These are phyloP conservation scores for Lecanicillium sp. DNA, from an alignment of 2,329 filamentous ascomycete species.

Conservation along the genomic window DNA sequence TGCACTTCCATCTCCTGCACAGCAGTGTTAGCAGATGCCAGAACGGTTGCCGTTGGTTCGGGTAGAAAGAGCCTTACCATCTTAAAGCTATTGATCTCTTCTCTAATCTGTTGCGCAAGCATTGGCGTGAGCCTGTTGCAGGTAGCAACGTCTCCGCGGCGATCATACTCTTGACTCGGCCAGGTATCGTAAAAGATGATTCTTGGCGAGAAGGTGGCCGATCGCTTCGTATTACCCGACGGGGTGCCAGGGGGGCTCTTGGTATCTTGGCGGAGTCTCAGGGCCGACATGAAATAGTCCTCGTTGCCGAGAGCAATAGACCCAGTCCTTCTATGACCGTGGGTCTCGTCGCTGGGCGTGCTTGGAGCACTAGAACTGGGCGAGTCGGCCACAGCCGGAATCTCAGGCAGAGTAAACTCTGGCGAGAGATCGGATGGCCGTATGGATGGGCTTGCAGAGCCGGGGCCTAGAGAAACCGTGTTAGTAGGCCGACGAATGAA, in stretches of 20 bases:
- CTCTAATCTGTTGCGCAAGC: slow-evolving; percentile 97
- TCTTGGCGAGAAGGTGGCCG: slow-evolving; percentile 77
- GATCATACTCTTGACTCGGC: slow-evolving; percentile 92
- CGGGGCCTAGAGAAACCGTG: slow-evolving; percentile 29
- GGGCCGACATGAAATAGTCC: slow-evolving; percentile 80
- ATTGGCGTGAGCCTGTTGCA: slow-evolving; percentile 97
- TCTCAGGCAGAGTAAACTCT: slow-evolving; percentile 50
- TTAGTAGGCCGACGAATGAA: neutral
- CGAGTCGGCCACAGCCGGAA: slow-evolving; percentile 63
- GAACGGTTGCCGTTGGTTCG: too few relatives aligned
- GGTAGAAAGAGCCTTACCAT: slow-evolving; percentile 46
- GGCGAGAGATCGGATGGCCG: slow-evolving; percentile 51
- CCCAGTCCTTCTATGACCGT: slow-evolving; percentile 57
- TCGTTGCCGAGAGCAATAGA: slow-evolving; percentile 71
- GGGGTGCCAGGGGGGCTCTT: slow-evolving; percentile 79
- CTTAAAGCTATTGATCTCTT: slow-evolving; percentile 98
- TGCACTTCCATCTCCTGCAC: slow-evolving; percentile 97
- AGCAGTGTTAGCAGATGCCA: slow-evolving; percentile 27
- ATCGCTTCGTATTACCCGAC: slow-evolving; percentile 52
- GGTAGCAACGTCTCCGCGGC: slow-evolving; percentile 89
- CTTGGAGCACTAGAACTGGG: slow-evolving; percentile 80
- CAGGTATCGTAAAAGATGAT: slow-evolving; percentile 96
- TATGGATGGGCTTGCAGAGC: slow-evolving; percentile 60
- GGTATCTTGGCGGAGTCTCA: slow-evolving; percentile 66
- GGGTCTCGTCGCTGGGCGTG: slow-evolving; percentile 73